Evolutionary conservation across 2,329 filamentous ascomycete species (phyloP).

Genomic region (Dactylellina parvicollis): DNA sequence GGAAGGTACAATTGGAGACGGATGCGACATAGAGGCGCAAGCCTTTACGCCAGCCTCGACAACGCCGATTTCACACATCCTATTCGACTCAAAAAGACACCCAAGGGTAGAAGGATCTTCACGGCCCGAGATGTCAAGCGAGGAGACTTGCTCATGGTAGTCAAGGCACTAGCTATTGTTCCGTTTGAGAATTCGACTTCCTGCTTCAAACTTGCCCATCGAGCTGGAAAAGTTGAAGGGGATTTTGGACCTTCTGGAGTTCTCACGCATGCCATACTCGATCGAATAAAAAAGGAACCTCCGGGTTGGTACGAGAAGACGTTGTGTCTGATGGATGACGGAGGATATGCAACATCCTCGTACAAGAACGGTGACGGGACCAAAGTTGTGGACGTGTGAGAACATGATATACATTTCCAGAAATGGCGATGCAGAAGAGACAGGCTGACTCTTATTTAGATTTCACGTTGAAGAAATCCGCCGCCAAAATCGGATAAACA

Average conservation of each 20-base stretch:
- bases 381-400: slow-evolving; percentile 30
- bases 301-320: slow-evolving; percentile 42
- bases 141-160: slow-evolving; percentile 41
- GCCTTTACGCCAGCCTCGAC: background rate
- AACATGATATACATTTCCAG: background rate
- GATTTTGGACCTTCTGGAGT: slow-evolving; percentile 25
- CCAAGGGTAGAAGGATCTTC: slow-evolving; percentile 45
- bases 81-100: slow-evolving; percentile 44
- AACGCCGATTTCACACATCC: slow-evolving; percentile 39
- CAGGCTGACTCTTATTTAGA: background rate
- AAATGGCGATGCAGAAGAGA: background rate
- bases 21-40: slow-evolving; percentile 19
- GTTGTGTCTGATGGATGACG: slow-evolving; percentile 32
- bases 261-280: slow-evolving; percentile 20
- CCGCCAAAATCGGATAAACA: slow-evolving; percentile 7
- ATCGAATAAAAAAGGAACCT: slow-evolving; percentile 20
- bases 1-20: slow-evolving; percentile 39
- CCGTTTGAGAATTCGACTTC: slow-evolving; percentile 8
- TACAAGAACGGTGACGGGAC: slow-evolving; percentile 20
- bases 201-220: slow-evolving; percentile 6
- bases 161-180: slow-evolving; percentile 31
- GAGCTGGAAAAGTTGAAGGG: slow-evolving; percentile 18
- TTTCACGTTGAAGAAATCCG: slow-evolving; percentile 48
- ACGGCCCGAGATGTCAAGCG: slow-evolving; percentile 43
- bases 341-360: background rate